Evolutionary conservation across 176 grass and related monocot genomes (phyloP).

Genomic region (Thalia dealbata): DNA sequence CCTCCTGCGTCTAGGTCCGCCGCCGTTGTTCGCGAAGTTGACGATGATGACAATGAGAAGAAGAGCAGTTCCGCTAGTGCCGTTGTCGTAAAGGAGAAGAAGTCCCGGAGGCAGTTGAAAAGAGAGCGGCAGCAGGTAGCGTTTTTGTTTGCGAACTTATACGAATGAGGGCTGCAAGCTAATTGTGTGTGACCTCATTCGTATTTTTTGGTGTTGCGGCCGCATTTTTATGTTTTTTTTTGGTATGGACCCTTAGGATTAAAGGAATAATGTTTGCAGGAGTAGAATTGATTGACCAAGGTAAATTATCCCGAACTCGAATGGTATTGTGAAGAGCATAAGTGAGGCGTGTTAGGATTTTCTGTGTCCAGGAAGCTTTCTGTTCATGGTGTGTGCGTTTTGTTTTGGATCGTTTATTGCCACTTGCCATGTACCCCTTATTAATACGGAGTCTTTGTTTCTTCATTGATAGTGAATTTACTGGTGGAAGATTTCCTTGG

Average conservation of each 20-base stretch:
- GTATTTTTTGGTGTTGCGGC: background rate
- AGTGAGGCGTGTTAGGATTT: background rate
- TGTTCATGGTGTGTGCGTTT: background rate
- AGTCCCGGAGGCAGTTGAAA: slow-evolving; percentile 73
- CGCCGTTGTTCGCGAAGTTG: slow-evolving; percentile 4
- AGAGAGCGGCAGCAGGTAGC: slow-evolving; percentile 68
- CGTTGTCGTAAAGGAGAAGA: slow-evolving; percentile 49
- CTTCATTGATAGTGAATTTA: no score
- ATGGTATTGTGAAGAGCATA: background rate
- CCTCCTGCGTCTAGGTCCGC: slow-evolving; percentile 24
- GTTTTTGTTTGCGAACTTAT: background rate
- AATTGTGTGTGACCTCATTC: background rate
- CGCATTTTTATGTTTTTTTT: background rate
- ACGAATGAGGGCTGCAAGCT: background rate
- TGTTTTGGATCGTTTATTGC: background rate
- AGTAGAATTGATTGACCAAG: background rate
- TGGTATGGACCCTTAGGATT: background rate
- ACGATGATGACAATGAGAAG: slow-evolving; percentile 17
- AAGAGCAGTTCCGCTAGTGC: slow-evolving; percentile 8
- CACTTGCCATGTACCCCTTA: background rate
- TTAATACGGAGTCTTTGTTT: no score
- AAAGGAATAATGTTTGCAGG: background rate
- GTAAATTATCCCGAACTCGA: background rate
- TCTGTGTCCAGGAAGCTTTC: background rate
- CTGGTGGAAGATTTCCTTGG: no score